phyloP scores from a whole-genome alignment of 129 eudicot genomes.

The Tanacetum coccineum region DNA sequence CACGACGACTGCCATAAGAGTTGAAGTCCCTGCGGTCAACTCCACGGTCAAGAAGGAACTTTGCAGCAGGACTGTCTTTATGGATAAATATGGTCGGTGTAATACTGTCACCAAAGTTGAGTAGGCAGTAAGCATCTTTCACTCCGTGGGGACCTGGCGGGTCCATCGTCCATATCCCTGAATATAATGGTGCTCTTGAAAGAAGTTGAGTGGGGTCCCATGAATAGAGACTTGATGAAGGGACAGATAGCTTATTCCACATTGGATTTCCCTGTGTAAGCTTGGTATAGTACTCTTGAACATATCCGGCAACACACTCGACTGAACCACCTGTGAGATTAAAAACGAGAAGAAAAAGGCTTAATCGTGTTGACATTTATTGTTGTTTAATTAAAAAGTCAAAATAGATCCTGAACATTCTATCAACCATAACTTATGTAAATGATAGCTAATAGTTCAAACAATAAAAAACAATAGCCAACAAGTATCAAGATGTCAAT shows the following conservation, averaged over 20 bases:
- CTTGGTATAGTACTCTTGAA: conserved; percentile 84
- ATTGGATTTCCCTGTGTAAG: no score
- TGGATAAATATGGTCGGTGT: conserved; percentile 98
- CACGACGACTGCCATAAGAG: conserved; percentile 97
- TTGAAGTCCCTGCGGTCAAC: no score
- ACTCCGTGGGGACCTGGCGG: conserved; percentile 97
- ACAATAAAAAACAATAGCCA: no score
- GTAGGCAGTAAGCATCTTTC: conserved; percentile 96
- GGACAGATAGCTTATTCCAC: conserved; percentile 78
- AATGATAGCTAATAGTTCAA: no score
- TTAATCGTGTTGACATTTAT: not conserved
- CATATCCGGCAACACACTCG: conserved; percentile 95
- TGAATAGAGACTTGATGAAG: conserved; percentile 66
- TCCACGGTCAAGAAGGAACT: conserved; percentile 67
- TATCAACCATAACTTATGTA: no score
- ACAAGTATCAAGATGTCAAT: no score
- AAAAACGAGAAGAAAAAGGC: no score
- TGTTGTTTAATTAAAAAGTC: not conserved
- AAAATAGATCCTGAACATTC: not conserved
- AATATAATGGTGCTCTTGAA: conserved; percentile 96
- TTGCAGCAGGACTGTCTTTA: conserved; percentile 97
- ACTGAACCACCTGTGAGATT: conserved; percentile 80
- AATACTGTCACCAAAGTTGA: conserved; percentile 93
- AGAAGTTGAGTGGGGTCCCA: conserved; percentile 95
- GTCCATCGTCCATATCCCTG: conserved; percentile 88